Percentiles rank a stretch among this genome's conserved stretches.
Conservation (phyloP, 192 early-diverging fungal genomes). For the Mortierella hygrophila region DNA sequence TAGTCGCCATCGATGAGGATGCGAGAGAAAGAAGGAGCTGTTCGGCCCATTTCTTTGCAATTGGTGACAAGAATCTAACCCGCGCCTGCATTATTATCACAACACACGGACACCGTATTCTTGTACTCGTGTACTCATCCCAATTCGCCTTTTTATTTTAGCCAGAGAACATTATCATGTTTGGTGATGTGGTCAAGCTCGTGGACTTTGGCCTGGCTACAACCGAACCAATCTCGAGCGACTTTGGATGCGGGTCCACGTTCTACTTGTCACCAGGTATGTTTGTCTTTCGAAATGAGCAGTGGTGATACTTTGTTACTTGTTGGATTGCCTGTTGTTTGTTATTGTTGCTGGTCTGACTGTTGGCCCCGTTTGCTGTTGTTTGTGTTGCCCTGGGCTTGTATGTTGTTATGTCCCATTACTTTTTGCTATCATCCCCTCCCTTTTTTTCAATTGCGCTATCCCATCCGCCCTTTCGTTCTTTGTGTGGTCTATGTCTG, state of each 20-base stretch:
- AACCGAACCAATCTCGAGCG: conserved; percentile 72
- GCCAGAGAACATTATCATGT: conserved; percentile 85
- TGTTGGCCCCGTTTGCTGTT: neutral
- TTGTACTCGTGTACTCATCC: neutral
- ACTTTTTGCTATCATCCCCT: neutral
- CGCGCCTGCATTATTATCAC: neutral
- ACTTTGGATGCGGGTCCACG: conserved; percentile 74
- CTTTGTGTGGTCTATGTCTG: neutral
- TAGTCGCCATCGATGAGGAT: neutral
- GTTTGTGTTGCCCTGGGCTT: neutral
- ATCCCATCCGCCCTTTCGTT: neutral
- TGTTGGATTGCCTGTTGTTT: conserved; percentile 2
- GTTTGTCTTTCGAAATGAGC: neutral
- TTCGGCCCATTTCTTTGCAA: neutral
- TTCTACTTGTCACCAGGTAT: conserved; percentile 72
- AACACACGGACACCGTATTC: neutral
- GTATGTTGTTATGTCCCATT: neutral
- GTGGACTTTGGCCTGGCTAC: conserved; percentile 96
- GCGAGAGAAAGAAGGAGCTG: neutral
- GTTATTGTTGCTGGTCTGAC: neutral
- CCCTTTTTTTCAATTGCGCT: neutral
- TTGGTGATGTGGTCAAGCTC: conserved; percentile 79
- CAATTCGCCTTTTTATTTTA: conserved; percentile 26
- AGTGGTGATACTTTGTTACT: neutral
- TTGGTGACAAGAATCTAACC: neutral